A percentile compares a stretch with the other conserved stretches of the same genome.
Conservation (phyloP, 176 grass and related monocot genomes). For the Carex cristatella region DNA sequence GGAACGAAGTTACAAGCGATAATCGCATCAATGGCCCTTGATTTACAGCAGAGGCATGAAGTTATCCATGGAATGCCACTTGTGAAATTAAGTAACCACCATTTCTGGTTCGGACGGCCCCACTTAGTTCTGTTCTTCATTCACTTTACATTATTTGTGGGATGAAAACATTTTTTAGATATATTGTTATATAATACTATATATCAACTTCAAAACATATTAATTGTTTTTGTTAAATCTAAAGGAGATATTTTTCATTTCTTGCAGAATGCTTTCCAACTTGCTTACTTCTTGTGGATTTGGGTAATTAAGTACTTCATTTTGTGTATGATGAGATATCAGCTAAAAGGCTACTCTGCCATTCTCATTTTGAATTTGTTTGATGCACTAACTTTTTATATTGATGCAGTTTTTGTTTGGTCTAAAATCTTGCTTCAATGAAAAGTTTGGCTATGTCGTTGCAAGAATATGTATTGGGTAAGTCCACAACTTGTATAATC, state of each 20-base stretch:
- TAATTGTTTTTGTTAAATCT: neutral
- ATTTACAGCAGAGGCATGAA: conserved; percentile 53
- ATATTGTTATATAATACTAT: neutral
- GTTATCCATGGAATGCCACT: conserved; percentile 68
- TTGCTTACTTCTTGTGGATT: conserved; percentile 81
- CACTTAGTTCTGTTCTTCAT: conserved; percentile 78
- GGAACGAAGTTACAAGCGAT: conserved; percentile 77
- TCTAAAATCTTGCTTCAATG: conserved; percentile 46
- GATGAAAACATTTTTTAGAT: neutral
- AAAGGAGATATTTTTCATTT: neutral
- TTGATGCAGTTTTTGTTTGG: conserved; percentile 40
- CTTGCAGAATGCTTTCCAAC: conserved; percentile 81
- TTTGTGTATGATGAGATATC: neutral
- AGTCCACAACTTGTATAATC: neutral
- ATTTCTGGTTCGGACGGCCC: conserved; percentile 79
- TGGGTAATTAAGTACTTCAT: conserved; percentile 41
- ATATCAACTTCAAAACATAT: neutral
- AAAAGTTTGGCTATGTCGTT: conserved; percentile 28
- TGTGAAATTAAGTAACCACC: conserved; percentile 65
- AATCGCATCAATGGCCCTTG: conserved; percentile 82
- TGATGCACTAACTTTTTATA: neutral
- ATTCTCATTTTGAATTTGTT: neutral
- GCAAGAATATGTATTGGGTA: conserved; percentile 49
- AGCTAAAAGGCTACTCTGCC: neutral
- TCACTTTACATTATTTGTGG: conserved; percentile 72